These are phyloP conservation scores for Sphaerulina musiva DNA, from an alignment of 2,329 filamentous ascomycete species.

Conservation along the genomic window DNA sequence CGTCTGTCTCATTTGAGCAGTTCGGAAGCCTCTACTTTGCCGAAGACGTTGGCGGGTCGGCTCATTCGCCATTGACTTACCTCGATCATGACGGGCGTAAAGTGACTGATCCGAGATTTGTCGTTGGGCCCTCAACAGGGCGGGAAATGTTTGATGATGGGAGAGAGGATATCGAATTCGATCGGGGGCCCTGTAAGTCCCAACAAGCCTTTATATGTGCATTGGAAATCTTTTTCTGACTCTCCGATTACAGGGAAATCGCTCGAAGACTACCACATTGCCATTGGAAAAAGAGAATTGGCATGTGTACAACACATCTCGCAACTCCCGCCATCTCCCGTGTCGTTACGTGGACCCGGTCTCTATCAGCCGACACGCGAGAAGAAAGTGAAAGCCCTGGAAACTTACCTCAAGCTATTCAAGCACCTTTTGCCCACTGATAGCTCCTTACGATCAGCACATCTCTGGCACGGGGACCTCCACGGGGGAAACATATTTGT, in stretches of 20 bases:
- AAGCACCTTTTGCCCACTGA: constrained; percentile 8
- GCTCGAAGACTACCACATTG: constrained; percentile 29
- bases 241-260: constrained; percentile 2
- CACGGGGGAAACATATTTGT: constrained; percentile 38
- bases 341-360: constrained; percentile 35
- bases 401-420: background rate
- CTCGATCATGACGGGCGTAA: too few species aligned
- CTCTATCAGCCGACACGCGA: constrained; percentile 34
- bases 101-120: background rate
- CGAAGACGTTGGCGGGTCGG: constrained; percentile 15
- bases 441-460: constrained; percentile 16
- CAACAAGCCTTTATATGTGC: background rate
- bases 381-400: constrained; percentile 30
- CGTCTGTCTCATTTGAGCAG: constrained; percentile 21
- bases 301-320: constrained; percentile 27
- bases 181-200: constrained; percentile 36
- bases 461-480: constrained; percentile 36
- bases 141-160: constrained; percentile 24
- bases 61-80: background rate
- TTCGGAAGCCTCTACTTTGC: constrained; percentile 33
- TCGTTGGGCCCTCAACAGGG: background rate
- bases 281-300: constrained; percentile 29
- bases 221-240: too few species aligned
- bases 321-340: constrained; percentile 32
- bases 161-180: constrained; percentile 28